phyloP scores from a whole-genome alignment of 1,284 basidiomycete species.

The Leccinum colubrinum region DNA sequence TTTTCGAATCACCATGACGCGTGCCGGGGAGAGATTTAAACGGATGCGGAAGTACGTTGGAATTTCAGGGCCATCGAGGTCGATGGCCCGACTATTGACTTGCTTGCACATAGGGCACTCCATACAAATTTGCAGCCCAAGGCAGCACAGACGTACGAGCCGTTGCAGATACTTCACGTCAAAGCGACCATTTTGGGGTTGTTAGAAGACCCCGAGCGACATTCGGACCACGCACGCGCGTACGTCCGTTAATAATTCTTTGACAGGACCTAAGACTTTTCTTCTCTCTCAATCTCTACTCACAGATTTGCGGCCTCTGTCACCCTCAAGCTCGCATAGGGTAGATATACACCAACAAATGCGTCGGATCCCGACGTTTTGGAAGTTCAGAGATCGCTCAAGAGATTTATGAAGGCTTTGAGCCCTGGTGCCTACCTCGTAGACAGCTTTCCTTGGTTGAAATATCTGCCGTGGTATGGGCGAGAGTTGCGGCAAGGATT shows the following conservation, averaged over 20 bases:
- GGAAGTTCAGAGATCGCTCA: not conserved
- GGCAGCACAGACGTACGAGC: conserved; percentile 5
- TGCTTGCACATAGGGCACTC: conserved; percentile 3
- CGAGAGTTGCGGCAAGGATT: conserved; percentile 6
- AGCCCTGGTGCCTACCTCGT: conserved; percentile 11
- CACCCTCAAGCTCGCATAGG: conserved; percentile 12
- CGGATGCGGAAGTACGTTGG: conserved; percentile 5
- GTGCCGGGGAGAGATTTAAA: conserved; percentile 8
- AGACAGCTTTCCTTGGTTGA: conserved; percentile 9
- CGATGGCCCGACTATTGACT: not conserved
- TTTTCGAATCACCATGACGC: conserved; percentile 1
- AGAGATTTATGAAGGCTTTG: not conserved
- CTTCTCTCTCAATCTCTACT: not conserved
- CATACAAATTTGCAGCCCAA: conserved; percentile 7
- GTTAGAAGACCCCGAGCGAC: conserved; percentile 4
- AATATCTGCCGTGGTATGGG: conserved; percentile 14
- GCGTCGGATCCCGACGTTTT: conserved; percentile 8
- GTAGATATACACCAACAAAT: conserved; percentile 1
- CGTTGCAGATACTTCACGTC: conserved; percentile 1
- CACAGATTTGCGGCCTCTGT: conserved; percentile 8
- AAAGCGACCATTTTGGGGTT: conserved; percentile 3
- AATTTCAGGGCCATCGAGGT: no score
- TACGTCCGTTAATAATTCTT: not conserved
- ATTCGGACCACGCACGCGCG: conserved; percentile 1
- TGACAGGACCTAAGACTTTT: not conserved